phyloP scores from a whole-genome alignment of 108 stramenopile genomes.

The Stephanodiscus triporus region DNA sequence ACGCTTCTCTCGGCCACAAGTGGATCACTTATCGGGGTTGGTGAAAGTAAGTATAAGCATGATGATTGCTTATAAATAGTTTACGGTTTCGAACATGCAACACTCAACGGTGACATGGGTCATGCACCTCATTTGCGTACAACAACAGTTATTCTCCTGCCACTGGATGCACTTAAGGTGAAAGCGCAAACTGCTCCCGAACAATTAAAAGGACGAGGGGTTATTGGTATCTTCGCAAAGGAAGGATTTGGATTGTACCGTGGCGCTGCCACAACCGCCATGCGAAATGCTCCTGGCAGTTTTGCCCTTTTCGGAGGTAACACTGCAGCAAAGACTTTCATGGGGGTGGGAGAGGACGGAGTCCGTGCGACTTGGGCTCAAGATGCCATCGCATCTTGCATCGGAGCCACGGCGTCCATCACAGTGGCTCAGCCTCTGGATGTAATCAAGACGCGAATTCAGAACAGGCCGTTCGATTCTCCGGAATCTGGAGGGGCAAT shows the following conservation, averaged over 20 bases:
- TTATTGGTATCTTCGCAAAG: slow-evolving; percentile 61
- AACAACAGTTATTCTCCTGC: slow-evolving; percentile 60
- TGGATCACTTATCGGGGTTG: slow-evolving; percentile 77
- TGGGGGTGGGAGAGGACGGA: slow-evolving; percentile 58
- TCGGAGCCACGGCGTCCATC: slow-evolving; percentile 67
- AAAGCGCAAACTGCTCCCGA: slow-evolving; percentile 83
- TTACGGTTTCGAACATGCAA: neutral
- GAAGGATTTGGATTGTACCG: slow-evolving; percentile 68
- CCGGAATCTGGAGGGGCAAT: slow-evolving; percentile 70
- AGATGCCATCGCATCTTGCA: slow-evolving; percentile 58
- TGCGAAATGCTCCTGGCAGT: slow-evolving; percentile 78
- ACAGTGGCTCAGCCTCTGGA: slow-evolving; percentile 76
- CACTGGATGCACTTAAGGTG: slow-evolving; percentile 82
- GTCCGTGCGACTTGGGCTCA: slow-evolving; percentile 58
- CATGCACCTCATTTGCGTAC: neutral
- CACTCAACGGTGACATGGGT: neutral
- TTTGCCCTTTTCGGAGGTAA: slow-evolving; percentile 85
- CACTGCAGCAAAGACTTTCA: slow-evolving; percentile 56
- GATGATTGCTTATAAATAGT: neutral
- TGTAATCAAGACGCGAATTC: slow-evolving; percentile 81
- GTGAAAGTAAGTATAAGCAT: slow-evolving; percentile 47
- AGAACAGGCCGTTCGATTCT: slow-evolving; percentile 73
- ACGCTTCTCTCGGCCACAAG: slow-evolving; percentile 65
- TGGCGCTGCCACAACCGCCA: slow-evolving; percentile 78
- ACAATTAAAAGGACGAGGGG: slow-evolving; percentile 64